Percentiles rank a stretch among this genome's conserved stretches.
phyloP scores from a whole-genome alignment of 805 yeast genomes.

The Saturnispora diversa region DNA sequence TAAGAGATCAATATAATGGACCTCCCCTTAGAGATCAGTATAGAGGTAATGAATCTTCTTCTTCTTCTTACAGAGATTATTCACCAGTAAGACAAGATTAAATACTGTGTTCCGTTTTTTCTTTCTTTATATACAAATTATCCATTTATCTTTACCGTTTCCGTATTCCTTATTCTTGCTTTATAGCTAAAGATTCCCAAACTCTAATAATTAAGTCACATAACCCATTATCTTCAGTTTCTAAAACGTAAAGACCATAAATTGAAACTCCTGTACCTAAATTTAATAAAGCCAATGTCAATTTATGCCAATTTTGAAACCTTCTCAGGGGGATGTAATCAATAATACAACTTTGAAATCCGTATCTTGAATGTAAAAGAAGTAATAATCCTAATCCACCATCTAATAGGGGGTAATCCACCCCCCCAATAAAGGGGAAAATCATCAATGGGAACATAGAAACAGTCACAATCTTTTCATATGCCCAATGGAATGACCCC shows the following conservation, averaged over 20 bases:
- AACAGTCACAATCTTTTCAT: constrained; percentile 64
- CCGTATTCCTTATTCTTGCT: too few relatives aligned
- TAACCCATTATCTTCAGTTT: constrained; percentile 73
- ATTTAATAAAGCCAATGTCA: constrained; percentile 59
- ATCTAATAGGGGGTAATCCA: constrained; percentile 63
- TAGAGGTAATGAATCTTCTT: too few relatives aligned
- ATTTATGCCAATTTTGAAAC: constrained; percentile 67
- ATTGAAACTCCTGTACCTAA: constrained; percentile 64
- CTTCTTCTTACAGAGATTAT: too few relatives aligned
- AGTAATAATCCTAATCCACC: constrained; percentile 57
- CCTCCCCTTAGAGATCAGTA: too few relatives aligned
- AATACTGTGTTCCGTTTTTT: too few relatives aligned
- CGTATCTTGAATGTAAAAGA: constrained; percentile 74
- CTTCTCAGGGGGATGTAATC: constrained; percentile 88
- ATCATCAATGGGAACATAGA: constrained; percentile 70
- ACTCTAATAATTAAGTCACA: constrained; percentile 52
- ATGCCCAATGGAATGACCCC: constrained; percentile 92
- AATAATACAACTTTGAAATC: constrained; percentile 82
- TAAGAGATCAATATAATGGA: too few relatives aligned
- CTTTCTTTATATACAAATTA: not conserved
- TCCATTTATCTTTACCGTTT: not conserved
- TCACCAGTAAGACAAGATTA: too few relatives aligned
- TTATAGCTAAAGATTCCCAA: constrained; percentile 45
- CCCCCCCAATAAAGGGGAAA: constrained; percentile 71
- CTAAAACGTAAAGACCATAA: constrained; percentile 76